These are phyloP conservation scores for Chlorencoelia australis DNA, from an alignment of 2,329 filamentous ascomycete species.

Conservation along the genomic window DNA sequence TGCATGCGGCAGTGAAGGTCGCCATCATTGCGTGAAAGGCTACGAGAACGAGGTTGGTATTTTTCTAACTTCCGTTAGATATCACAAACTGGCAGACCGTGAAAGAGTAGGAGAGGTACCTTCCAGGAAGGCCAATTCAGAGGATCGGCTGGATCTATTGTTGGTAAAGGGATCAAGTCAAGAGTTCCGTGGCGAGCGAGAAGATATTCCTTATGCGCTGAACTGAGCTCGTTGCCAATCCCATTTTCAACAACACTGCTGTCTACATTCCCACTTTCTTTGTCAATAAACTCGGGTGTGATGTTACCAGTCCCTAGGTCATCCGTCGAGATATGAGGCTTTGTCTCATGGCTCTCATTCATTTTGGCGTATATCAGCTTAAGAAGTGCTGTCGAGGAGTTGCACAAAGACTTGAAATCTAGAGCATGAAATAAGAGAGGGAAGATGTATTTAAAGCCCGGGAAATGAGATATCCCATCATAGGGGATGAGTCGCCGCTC, in stretches of 20 bases:
- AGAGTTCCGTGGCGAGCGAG: slow-evolving; percentile 41
- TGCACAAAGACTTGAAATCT: no score
- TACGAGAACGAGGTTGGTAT: slow-evolving; percentile 37
- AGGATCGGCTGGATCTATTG: slow-evolving; percentile 38
- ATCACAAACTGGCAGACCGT: background rate
- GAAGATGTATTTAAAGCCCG: no score
- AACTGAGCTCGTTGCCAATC: background rate
- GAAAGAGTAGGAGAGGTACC: slow-evolving; percentile 19
- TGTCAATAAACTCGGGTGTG: no score
- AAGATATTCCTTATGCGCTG: slow-evolving; percentile 36
- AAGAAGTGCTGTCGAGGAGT: no score
- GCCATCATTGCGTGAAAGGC: slow-evolving; percentile 43
- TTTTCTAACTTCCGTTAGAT: slow-evolving; percentile 31
- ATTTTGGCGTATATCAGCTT: no score
- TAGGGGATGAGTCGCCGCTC: no score
- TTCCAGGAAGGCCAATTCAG: slow-evolving; percentile 45
- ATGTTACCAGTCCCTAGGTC: no score
- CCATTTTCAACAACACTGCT: background rate
- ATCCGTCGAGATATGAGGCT: no score
- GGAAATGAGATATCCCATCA: no score
- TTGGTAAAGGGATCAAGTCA: slow-evolving; percentile 41
- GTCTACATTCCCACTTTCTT: no score
- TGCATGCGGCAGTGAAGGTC: slow-evolving; percentile 39
- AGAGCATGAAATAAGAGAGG: no score
- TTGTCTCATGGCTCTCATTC: no score